Evolutionary conservation across 2,329 filamentous ascomycete species (phyloP).

Genomic region (Cryphonectria radicalis): DNA sequence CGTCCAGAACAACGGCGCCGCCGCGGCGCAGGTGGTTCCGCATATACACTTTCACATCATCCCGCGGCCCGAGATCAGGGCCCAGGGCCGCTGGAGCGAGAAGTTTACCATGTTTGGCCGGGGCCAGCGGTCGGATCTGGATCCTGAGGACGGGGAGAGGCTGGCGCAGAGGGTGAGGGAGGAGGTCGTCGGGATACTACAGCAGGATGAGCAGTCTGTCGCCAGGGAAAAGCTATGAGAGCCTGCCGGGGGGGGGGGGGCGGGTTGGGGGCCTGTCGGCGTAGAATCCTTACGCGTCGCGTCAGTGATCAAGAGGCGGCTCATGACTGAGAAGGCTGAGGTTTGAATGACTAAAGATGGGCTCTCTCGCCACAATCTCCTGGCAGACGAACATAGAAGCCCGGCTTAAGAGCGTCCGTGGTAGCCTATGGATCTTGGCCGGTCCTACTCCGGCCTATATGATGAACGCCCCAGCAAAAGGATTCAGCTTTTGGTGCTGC

Average conservation of each 20-base stretch:
- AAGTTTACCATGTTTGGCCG: conserved; percentile 85
- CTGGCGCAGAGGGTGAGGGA: conserved; percentile 61
- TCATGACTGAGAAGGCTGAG: background rate
- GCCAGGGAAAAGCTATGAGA: conserved; percentile 45
- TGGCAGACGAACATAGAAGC: background rate
- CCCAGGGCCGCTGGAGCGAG: conserved; percentile 57
- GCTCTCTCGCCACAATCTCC: background rate
- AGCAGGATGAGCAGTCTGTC: conserved; percentile 41
- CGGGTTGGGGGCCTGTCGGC: too few species aligned
- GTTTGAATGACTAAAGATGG: too few species aligned
- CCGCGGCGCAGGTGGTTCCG: conserved; percentile 89
- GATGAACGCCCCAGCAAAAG: background rate
- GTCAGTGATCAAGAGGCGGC: background rate
- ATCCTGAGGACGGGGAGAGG: conserved; percentile 71
- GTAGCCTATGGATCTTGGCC: background rate
- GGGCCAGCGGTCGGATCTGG: conserved; percentile 72
- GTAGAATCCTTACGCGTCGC: too few species aligned
- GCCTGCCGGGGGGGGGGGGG: background rate
- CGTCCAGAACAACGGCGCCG: conserved; percentile 91
- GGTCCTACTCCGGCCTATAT: background rate
- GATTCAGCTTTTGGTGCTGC: background rate
- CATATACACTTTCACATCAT: conserved; percentile 97
- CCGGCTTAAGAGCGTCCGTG: background rate
- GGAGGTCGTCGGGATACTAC: conserved; percentile 53
- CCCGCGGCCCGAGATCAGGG: conserved; percentile 72